These are phyloP conservation scores for Pichia scutulata DNA, from an alignment of 805 yeast genomes.

Conservation along the genomic window DNA sequence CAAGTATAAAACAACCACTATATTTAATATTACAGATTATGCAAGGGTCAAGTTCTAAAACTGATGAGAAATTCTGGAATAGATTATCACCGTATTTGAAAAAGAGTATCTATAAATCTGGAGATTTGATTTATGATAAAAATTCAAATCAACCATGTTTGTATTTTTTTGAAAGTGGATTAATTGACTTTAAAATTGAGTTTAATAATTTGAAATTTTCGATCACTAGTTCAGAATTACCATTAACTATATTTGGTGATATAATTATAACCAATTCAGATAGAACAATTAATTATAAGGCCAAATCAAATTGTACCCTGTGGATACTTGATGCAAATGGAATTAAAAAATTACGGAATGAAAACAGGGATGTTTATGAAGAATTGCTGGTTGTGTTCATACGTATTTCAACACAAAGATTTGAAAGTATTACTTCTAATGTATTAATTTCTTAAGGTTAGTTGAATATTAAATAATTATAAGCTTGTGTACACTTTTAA, in stretches of 20 bases:
- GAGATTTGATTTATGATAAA: constrained; percentile 42
- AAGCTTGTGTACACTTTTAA: background rate
- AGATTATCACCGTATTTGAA: constrained; percentile 49
- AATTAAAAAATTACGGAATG: constrained; percentile 38
- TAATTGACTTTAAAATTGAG: constrained; percentile 40
- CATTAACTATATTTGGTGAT: constrained; percentile 73
- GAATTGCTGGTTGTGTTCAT: constrained; percentile 59
- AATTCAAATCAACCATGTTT: constrained; percentile 40
- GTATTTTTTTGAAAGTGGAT: constrained; percentile 46
- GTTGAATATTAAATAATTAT: too few species aligned
- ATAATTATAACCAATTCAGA: constrained; percentile 32
- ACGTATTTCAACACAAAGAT: constrained; percentile 59
- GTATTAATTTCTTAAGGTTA: constrained; percentile 40
- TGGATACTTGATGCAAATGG: constrained; percentile 56
- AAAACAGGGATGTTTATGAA: constrained; percentile 47
- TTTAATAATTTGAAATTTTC: constrained; percentile 31
- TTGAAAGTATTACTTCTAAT: constrained; percentile 69
- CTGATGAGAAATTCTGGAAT: constrained; percentile 53
- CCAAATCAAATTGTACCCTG: constrained; percentile 44
- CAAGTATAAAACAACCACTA: constrained; percentile 35
- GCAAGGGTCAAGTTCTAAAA: constrained; percentile 45
- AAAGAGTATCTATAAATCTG: constrained; percentile 20
- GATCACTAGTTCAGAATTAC: constrained; percentile 40
- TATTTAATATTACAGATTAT: constrained; percentile 59
- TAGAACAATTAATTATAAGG: constrained; percentile 33